Conservation (phyloP, 1,139 yeast species). For the Suhomyces guaymorum region DNA sequence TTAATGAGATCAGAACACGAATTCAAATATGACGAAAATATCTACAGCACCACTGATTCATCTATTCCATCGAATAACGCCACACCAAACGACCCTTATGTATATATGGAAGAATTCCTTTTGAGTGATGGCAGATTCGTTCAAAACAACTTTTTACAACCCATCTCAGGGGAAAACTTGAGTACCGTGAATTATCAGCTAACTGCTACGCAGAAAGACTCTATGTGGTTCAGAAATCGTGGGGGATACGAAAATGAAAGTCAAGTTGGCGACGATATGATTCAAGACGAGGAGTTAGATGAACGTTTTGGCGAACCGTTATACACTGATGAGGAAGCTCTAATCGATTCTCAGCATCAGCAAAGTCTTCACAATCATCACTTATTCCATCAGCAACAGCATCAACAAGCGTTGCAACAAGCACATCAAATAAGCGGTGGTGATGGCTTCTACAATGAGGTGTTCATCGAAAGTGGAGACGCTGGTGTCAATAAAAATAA, state of each 20-base stretch:
- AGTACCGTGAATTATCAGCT: constrained; percentile 13
- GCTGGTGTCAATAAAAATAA: constrained; percentile 6
- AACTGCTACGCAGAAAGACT: constrained; percentile 19
- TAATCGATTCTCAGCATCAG: constrained; percentile 9
- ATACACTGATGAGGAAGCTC: constrained; percentile 20
- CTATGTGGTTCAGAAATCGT: constrained; percentile 30
- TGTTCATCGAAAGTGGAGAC: constrained; percentile 19
- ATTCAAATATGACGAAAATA: constrained; percentile 42
- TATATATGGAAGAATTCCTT: constrained; percentile 38
- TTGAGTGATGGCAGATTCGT: constrained; percentile 46
- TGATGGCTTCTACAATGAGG: constrained; percentile 29
- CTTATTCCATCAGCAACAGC: constrained; percentile 22
- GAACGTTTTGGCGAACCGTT: constrained; percentile 15
- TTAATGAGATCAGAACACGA: constrained; percentile 45
- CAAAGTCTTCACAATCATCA: constrained; percentile 17
- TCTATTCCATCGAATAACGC: constrained; percentile 13
- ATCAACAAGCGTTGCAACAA: constrained; percentile 17
- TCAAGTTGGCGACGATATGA: constrained; percentile 19
- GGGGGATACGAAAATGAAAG: constrained; percentile 16
- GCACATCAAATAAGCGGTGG: constrained; percentile 14
- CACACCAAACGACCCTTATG: constrained; percentile 23
- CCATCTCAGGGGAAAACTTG: constrained; percentile 33
- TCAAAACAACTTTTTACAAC: constrained; percentile 43
- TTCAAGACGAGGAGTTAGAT: constrained; percentile 10
- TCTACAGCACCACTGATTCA: constrained; percentile 30